Base-by-base conservation (phyloP, 2,329 filamentous ascomycete genomes). In the Trichoderma sp. region DNA sequence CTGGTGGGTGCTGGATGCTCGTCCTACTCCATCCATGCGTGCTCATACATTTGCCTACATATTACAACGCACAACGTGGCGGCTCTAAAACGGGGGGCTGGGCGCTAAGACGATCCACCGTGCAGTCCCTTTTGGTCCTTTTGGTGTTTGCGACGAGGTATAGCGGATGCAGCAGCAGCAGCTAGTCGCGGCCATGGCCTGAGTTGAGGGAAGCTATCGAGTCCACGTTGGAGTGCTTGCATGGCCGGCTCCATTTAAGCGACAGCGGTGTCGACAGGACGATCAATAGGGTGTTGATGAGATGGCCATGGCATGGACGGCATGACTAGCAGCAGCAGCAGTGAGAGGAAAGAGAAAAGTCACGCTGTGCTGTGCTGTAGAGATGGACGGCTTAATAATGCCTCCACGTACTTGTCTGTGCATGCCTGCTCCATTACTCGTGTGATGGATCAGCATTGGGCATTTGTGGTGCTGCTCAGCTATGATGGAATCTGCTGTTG, bases 41-140 rank as follows among this genome's bases (percentile, higher is more conserved):
- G 28, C 54, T 56, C 54, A 18, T 56, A 56, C 54, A 56, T 49
- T 24, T 24, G 11, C 46, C 8, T 39, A 43, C 49, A 64, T 43
- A 28, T 54, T 64, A 64, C 64, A 66, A 68, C 56, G 55, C 56
- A 68, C 65, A 68, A 68, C 65, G 65, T 68, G 65, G 65, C 65
- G 65, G 65, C 65, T 59, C 65, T 43, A 68, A 59, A 54, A 68
- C 55, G 46, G 56, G 65, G 65, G 65, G 65, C 65, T 68, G 65
- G 65, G 65, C 55, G 65, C 56, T 59, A 68, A 60, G 65, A 43
- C 56, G 64, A 66, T 66, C 65, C 65, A 68, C 65, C 56, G 24
- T 43, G 24, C 54, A 55, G 51, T 54, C 39, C 37, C 18, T 24
- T 60, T 67, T 60, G 59, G 63, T n/a, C 37, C 13, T 24, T 60